Conservation (phyloP, 768 basidiomycete genomes). For the Crucibulum laeve region DNA sequence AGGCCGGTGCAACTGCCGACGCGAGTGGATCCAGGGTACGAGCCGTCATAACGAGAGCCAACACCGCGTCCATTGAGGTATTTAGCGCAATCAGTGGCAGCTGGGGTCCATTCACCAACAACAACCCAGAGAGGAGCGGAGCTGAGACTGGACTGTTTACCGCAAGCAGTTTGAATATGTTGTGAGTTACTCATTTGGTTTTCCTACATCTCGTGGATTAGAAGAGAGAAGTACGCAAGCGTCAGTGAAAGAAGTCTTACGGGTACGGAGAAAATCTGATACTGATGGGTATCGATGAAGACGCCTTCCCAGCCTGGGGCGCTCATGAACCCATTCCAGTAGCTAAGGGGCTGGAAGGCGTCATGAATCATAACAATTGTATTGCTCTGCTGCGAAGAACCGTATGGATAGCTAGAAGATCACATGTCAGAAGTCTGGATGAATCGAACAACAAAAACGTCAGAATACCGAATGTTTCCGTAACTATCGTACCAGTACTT, state of each 20-base stretch:
- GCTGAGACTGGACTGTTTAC: conserved; percentile 36
- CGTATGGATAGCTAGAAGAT: conserved; percentile 27
- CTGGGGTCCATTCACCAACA: conserved; percentile 87
- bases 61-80: conserved; percentile 82
- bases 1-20: conserved; percentile 73
- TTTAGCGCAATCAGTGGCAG: conserved; percentile 71
- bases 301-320: conserved; percentile 56
- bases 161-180: conserved; percentile 63
- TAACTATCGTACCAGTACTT: conserved; percentile 76
- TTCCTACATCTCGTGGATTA: conserved; percentile 25
- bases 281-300: conserved; percentile 76
- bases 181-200: conserved; percentile 41
- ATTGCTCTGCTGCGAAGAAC: conserved; percentile 47
- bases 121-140: conserved; percentile 70
- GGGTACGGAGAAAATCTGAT: conserved; percentile 64
- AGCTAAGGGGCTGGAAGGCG: conserved; percentile 72
- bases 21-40: conserved; percentile 54
- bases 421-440: conserved; percentile 7
- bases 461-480: conserved; percentile 59
- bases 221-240: background rate
- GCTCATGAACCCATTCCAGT: conserved; percentile 63
- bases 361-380: conserved; percentile 69
- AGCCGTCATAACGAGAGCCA: conserved; percentile 64
- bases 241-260: conserved; percentile 29
- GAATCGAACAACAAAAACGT: background rate